A percentile compares a stretch with the other conserved stretches of the same genome.
phyloP scores from a whole-genome alignment of 2,329 filamentous ascomycete genomes.

The Botrytis aclada region DNA sequence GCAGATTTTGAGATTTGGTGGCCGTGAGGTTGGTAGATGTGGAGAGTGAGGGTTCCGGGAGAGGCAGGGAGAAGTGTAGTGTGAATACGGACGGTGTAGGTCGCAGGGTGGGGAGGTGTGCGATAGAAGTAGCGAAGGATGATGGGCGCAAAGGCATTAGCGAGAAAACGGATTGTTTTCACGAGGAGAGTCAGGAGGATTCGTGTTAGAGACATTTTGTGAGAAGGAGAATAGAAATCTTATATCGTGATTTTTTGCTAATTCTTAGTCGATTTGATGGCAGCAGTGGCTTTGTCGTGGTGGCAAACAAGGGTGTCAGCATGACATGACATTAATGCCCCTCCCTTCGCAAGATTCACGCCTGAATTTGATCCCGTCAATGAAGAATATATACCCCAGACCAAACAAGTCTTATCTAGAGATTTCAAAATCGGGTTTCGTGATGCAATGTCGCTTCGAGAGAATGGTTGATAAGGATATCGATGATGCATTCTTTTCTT shows the following conservation, averaged over 20 bases:
- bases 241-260: neutral
- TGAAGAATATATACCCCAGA: neutral
- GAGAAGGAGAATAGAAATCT: neutral
- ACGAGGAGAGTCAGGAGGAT: slow-evolving; percentile 11
- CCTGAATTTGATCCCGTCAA: neutral
- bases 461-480: neutral
- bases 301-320: neutral
- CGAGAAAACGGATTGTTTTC: slow-evolving; percentile 12
- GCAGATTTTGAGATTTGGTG: neutral
- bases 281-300: neutral
- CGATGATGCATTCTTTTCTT: neutral
- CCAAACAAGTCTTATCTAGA: neutral
- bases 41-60: slow-evolving; percentile 1
- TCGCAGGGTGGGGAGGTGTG: neutral
- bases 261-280: neutral
- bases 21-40: slow-evolving; percentile 11
- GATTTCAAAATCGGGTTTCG: neutral
- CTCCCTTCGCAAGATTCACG: neutral
- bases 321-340: neutral
- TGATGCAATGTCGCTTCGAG: neutral
- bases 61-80: neutral
- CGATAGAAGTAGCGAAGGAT: slow-evolving; percentile 10
- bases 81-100: neutral
- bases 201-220: slow-evolving; percentile 5
- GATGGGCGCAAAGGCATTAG: slow-evolving; percentile 3